A percentile compares a stretch with the other conserved stretches of the same genome.
Evolutionary conservation across 2,329 filamentous ascomycete species (phyloP).

Genomic region (Penicillium fuscoglaucum): DNA sequence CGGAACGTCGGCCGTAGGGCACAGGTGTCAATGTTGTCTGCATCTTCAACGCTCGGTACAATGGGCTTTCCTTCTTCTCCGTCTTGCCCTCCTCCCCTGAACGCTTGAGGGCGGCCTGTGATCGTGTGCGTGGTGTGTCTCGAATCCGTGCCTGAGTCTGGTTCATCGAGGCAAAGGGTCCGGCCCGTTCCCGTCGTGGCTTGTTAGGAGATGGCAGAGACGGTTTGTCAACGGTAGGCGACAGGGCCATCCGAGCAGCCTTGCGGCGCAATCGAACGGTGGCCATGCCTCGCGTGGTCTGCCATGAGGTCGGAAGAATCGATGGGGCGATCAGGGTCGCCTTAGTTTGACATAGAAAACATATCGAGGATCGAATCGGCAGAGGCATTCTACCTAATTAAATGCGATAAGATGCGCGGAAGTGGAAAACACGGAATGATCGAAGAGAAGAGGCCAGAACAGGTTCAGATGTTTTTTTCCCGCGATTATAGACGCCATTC

Average conservation of each 20-base stretch:
- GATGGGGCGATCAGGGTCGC: slow-evolving; percentile 18
- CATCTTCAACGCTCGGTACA: slow-evolving; percentile 90
- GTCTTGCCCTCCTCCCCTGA: slow-evolving; percentile 38
- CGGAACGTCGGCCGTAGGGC: slow-evolving; percentile 68
- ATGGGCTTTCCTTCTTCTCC: slow-evolving; percentile 50
- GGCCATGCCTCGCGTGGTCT: slow-evolving; percentile 35
- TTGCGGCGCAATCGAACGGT: slow-evolving; percentile 36
- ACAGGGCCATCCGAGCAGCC: slow-evolving; percentile 41
- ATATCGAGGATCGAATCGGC: slow-evolving; percentile 31
- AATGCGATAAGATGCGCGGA: slow-evolving; percentile 13
- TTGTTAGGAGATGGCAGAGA: slow-evolving; percentile 29
- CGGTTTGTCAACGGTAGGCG: slow-evolving; percentile 32
- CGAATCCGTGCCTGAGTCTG: slow-evolving; percentile 50
- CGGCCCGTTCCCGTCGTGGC: slow-evolving; percentile 47
- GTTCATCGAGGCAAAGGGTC: slow-evolving; percentile 63
- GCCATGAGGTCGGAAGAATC: slow-evolving; percentile 26
- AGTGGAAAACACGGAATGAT: background rate
- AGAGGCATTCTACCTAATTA: slow-evolving; percentile 32
- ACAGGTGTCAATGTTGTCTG: slow-evolving; percentile 75
- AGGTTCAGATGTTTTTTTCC: slow-evolving; percentile 12
- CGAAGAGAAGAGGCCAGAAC: slow-evolving; percentile 9
- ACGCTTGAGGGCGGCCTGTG: slow-evolving; percentile 47
- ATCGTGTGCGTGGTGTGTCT: slow-evolving; percentile 38
- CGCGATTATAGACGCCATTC: slow-evolving; percentile 5
- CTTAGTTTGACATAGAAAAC: slow-evolving; percentile 36